Evolutionary conservation across 352 stramenopile genomes (phyloP).

Genomic region (Globisporangium viniferum): DNA sequence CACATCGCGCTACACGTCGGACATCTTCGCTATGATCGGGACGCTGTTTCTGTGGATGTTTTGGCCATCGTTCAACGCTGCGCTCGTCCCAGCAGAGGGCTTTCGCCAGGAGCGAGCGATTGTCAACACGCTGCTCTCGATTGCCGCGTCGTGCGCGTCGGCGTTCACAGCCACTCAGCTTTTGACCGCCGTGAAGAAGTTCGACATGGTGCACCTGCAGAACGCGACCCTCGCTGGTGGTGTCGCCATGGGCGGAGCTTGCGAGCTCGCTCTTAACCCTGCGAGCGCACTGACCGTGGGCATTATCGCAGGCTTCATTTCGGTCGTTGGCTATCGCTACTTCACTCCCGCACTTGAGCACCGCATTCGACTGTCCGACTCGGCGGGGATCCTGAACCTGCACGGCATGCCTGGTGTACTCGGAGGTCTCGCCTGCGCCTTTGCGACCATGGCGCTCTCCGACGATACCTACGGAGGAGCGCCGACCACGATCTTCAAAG

Average conservation of each 20-base stretch:
- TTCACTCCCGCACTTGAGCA: conserved; percentile 39
- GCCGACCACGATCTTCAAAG: conserved; percentile 45
- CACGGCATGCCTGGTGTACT: conserved; percentile 76
- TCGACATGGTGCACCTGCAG: conserved; percentile 82
- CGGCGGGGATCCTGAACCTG: conserved; percentile 68
- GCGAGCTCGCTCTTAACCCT: conserved; percentile 68
- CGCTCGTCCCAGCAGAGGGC: conserved; percentile 45
- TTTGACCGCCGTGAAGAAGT: conserved; percentile 52
- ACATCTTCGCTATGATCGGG: conserved; percentile 81
- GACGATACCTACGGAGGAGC: conserved; percentile 49
- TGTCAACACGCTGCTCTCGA: conserved; percentile 77
- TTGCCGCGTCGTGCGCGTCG: conserved; percentile 51
- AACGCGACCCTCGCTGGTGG: conserved; percentile 84
- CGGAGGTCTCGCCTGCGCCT: conserved; percentile 48
- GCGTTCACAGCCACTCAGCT: conserved; percentile 53
- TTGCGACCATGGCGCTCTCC: conserved; percentile 47
- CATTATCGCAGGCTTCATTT: conserved; percentile 50
- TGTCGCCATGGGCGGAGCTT: conserved; percentile 75
- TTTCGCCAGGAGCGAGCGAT: conserved; percentile 71
- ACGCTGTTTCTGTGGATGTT: conserved; percentile 88
- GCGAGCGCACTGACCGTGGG: conserved; percentile 48
- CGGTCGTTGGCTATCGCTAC: conserved; percentile 41
- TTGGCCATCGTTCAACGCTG: conserved; percentile 85
- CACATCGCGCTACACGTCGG: conserved; percentile 63
- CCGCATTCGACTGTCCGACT: conserved; percentile 46